Evolutionary conservation across 148 eudicot species (phyloP).

Genomic region (Nepenthes gracilis): DNA sequence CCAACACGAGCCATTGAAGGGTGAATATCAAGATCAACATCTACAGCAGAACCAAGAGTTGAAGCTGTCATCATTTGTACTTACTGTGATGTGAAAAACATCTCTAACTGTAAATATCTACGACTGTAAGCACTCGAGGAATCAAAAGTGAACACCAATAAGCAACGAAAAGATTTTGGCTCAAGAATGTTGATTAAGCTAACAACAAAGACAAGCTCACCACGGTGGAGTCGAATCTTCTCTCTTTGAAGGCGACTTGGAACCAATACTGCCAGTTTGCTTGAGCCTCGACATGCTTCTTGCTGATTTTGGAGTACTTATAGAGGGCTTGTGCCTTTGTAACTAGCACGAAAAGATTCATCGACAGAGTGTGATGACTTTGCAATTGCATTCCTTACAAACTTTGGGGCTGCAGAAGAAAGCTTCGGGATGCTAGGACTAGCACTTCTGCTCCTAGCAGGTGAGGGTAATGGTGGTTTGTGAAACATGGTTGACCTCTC

Average conservation of each 20-base stretch:
- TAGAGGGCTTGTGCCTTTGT: conserved; percentile 74
- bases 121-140: too few relatives aligned
- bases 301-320: conserved; percentile 59
- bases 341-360: conserved; percentile 91
- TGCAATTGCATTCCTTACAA: conserved; percentile 78
- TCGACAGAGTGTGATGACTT: conserved; percentile 57
- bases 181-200: too few relatives aligned
- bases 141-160: too few relatives aligned
- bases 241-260: conserved; percentile 69
- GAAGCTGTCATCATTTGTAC: too few relatives aligned
- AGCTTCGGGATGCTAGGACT: conserved; percentile 61
- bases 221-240: conserved; percentile 73
- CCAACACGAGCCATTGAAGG: too few relatives aligned
- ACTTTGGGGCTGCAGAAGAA: conserved; percentile 90
- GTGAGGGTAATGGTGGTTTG: conserved; percentile 80
- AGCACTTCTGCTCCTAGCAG: conserved; percentile 74
- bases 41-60: too few relatives aligned
- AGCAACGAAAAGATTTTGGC: too few relatives aligned
- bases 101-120: too few relatives aligned
- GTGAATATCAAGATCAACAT: too few relatives aligned
- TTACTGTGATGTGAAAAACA: too few relatives aligned
- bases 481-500: conserved; percentile 72
- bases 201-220: conserved; percentile 18
- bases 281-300: conserved; percentile 77
- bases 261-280: conserved; percentile 35